Percentiles rank a stretch among this genome's conserved stretches.
Evolutionary conservation across 441 rosid species (phyloP).

Genomic region (Adansonia gregorii): DNA sequence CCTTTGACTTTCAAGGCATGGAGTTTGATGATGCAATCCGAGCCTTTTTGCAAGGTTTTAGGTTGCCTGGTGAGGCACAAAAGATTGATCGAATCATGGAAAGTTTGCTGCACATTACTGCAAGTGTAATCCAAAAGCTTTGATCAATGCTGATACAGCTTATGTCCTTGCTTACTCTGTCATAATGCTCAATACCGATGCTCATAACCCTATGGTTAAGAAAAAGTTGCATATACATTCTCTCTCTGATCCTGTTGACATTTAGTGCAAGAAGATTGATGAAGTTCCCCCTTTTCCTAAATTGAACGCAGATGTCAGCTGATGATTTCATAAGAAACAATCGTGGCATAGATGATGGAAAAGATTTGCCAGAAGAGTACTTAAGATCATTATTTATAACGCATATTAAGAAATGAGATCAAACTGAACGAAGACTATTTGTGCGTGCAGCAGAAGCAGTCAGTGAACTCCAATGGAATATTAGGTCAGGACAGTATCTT

Average conservation of each 20-base stretch:
- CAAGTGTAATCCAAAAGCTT: slow-evolving; percentile 92
- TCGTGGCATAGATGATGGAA: slow-evolving; percentile 97
- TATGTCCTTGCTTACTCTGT: slow-evolving; percentile 99
- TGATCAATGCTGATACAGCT: slow-evolving; percentile 95
- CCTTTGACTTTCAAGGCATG: slow-evolving; percentile 87
- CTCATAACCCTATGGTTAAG: slow-evolving; percentile 98
- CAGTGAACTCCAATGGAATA: slow-evolving; percentile 68
- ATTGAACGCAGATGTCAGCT: slow-evolving; percentile 82
- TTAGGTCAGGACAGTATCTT: slow-evolving; percentile 90
- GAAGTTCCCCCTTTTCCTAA: slow-evolving; percentile 21
- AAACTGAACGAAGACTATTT: slow-evolving; percentile 93
- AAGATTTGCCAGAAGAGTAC: slow-evolving; percentile 91
- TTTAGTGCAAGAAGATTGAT: slow-evolving; percentile 35
- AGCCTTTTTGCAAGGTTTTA: slow-evolving; percentile 82
- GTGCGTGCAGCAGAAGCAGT: slow-evolving; percentile 74
- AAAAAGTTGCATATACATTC: slow-evolving; percentile 67
- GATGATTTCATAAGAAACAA: slow-evolving; percentile 97
- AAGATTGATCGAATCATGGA: slow-evolving; percentile 98
- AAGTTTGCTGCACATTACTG: slow-evolving; percentile 96
- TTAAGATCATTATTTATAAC: slow-evolving; percentile 78
- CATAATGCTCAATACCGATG: slow-evolving; percentile 96
- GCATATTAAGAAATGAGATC: slow-evolving; percentile 92
- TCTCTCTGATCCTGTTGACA: slow-evolving; percentile 25
- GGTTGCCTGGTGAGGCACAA: slow-evolving; percentile 99
- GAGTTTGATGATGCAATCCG: slow-evolving; percentile 98